phyloP scores from a whole-genome alignment of 208 protist species.

The Crithidia brevicula region DNA sequence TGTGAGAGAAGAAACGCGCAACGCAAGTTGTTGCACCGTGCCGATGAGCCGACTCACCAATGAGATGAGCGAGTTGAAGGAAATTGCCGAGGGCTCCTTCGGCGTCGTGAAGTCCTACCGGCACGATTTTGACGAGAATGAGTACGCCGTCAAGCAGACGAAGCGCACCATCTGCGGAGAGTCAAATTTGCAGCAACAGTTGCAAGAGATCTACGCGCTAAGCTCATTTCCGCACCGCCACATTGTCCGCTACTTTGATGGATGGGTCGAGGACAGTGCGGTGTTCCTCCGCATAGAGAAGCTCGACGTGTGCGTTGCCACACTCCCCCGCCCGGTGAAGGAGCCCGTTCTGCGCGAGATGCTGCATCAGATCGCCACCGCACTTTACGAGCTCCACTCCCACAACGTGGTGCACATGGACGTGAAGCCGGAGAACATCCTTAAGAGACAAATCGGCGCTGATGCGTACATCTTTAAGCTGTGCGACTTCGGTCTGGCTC shows the following conservation, averaged over 20 bases:
- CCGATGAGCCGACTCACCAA: slow-evolving; percentile 70
- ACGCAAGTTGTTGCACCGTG: slow-evolving; percentile 40
- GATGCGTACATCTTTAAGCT: slow-evolving; percentile 74
- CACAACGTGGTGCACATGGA: slow-evolving; percentile 86
- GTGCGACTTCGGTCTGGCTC: slow-evolving; percentile 85
- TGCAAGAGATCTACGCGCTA: slow-evolving; percentile 85
- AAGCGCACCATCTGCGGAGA: slow-evolving; percentile 74
- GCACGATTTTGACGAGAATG: slow-evolving; percentile 62
- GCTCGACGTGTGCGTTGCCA: slow-evolving; percentile 50
- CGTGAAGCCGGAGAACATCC: slow-evolving; percentile 71
- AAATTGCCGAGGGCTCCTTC: slow-evolving; percentile 72
- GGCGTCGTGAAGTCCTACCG: slow-evolving; percentile 63
- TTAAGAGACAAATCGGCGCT: slow-evolving; percentile 23
- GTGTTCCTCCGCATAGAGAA: slow-evolving; percentile 84
- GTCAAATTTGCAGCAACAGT: slow-evolving; percentile 72
- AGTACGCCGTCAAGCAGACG: slow-evolving; percentile 85
- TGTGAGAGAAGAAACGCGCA: slow-evolving; percentile 9
- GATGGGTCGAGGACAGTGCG: slow-evolving; percentile 83
- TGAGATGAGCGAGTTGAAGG: slow-evolving; percentile 76
- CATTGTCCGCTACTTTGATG: slow-evolving; percentile 87
- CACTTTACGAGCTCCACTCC: slow-evolving; percentile 76
- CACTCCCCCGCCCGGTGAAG: slow-evolving; percentile 41
- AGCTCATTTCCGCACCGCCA: slow-evolving; percentile 72
- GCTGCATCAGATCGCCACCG: slow-evolving; percentile 70
- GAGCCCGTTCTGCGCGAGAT: slow-evolving; percentile 56